Conservation (phyloP, 2,329 filamentous ascomycete species). For the Alternaria brassicicola region DNA sequence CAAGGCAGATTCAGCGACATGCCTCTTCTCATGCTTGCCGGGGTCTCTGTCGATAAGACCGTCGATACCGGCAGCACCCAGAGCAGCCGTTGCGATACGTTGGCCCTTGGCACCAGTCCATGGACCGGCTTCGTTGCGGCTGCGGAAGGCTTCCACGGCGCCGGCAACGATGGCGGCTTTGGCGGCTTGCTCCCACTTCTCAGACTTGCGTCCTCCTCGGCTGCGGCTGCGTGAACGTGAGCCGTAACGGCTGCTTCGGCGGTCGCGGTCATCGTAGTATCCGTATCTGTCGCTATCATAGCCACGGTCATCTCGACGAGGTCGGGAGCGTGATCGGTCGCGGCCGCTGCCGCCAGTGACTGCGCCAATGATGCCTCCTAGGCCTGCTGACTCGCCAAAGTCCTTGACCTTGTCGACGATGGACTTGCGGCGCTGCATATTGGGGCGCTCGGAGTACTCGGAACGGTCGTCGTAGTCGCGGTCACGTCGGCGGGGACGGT, state of each 20-base stretch:
- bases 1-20: slow-evolving; percentile 84
- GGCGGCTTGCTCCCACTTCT: slow-evolving; percentile 73
- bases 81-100: slow-evolving; percentile 85
- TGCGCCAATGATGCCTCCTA: slow-evolving; percentile 60
- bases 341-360: slow-evolving; percentile 63
- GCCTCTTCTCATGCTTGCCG: slow-evolving; percentile 76
- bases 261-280: slow-evolving; percentile 27
- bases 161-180: slow-evolving; percentile 90
- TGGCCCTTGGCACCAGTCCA: slow-evolving; percentile 94
- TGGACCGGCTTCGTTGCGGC: slow-evolving; percentile 83
- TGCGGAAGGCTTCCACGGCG: slow-evolving; percentile 88
- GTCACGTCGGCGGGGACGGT: slow-evolving; percentile 49
- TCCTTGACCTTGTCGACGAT: slow-evolving; percentile 64
- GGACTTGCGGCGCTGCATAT: slow-evolving; percentile 59
- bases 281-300: slow-evolving; percentile 51
- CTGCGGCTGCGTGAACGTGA: slow-evolving; percentile 58
- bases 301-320: slow-evolving; percentile 54
- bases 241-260: slow-evolving; percentile 56
- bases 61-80: slow-evolving; percentile 85
- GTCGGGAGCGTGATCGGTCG: slow-evolving; percentile 58
- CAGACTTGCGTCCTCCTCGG: slow-evolving; percentile 61
- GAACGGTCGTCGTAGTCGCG: slow-evolving; percentile 57
- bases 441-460: slow-evolving; percentile 51
- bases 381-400: slow-evolving; percentile 62
- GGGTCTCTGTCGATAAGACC: slow-evolving; percentile 71